phyloP scores from a whole-genome alignment of 257 asterid genomes.

The Mitragyna speciosa region DNA sequence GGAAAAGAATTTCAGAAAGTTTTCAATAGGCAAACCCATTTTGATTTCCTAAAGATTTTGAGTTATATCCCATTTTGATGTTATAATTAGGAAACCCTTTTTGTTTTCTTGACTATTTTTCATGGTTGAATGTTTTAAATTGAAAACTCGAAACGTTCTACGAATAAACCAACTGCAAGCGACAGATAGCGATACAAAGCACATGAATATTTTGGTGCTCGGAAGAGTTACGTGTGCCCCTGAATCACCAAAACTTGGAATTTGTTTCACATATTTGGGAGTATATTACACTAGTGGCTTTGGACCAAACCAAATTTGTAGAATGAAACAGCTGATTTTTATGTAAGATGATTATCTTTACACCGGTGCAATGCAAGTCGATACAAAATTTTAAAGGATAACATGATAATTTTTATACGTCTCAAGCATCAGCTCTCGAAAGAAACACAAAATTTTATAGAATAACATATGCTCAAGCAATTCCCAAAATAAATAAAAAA shows the following conservation, averaged over 20 bases:
- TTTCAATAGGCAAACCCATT: too few species aligned
- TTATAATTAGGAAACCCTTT: not conserved
- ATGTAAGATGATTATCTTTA: too few species aligned
- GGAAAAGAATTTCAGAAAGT: not conserved
- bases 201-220: not conserved
- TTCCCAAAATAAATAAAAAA: too few species aligned
- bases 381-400: too few species aligned
- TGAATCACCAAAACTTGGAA: too few species aligned
- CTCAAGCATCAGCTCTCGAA: not conserved
- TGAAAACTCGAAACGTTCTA: not conserved
- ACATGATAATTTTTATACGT: too few species aligned
- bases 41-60: too few species aligned
- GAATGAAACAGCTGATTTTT: not conserved
- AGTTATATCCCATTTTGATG: not conserved
- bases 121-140: too few species aligned
- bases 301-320: not conserved
- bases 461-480: not conserved
- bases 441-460: too few species aligned
- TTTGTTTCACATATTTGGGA: not conserved
- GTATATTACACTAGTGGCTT: not conserved
- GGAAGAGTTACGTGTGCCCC: not conserved
- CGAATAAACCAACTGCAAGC: not conserved
- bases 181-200: too few species aligned
- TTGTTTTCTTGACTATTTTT: too few species aligned
- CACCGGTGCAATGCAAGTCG: not conserved